Evolutionary conservation across 2,329 filamentous ascomycete species (phyloP), one percentile per base, ranked within the genome.

Genomic region (Pseudocercospora musae): DNA sequence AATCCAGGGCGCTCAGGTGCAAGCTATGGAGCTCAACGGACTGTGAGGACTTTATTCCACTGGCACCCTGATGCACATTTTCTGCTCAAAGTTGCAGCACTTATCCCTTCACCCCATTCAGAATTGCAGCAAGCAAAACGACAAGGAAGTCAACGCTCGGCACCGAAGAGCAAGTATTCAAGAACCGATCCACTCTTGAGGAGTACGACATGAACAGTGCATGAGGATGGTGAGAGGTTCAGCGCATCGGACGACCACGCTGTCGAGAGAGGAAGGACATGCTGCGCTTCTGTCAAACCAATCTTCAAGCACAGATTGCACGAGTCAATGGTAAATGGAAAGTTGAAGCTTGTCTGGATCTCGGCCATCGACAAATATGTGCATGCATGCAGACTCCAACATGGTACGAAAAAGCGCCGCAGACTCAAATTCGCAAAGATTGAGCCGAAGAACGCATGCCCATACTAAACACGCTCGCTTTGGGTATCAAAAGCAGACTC

Each of bases 1-100:
- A 11, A 52, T 62, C 57, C 64, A 60, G 29, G 60, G 59, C 15
- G 9, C 23, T 1, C 44, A 48, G 20, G 44, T 23, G 10, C 44
- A 48, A 23, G 10, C 44, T 5, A 48, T 48, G 44, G 44, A 48
- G 44, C 44, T 48, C 4, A 21, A 15, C 5, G 44, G 44, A 2
- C 18, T 48, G 13, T 48, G 44, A 48, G 21, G 6, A 7, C 13
- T 5, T n/a, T n/a, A 3, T 13, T 7, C n/a, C 33, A 37, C 9
- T 31, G 29, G 29, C 29, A 31, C 13, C 13, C n/a, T n/a, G 2
- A 40, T 40, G n/a, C 15, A 40, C n/a, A 18, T n/a, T 18, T 1
- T 40, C 37, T 40, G 11, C 37, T 40, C 37, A 40, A 3, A 40
- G 37, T 40, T 18, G 37, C 37, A 40, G 15, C 37, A 40, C 15